Base-by-base conservation (phyloP, 495 filamentous ascomycete species). In the Penicillium coffeae region DNA sequence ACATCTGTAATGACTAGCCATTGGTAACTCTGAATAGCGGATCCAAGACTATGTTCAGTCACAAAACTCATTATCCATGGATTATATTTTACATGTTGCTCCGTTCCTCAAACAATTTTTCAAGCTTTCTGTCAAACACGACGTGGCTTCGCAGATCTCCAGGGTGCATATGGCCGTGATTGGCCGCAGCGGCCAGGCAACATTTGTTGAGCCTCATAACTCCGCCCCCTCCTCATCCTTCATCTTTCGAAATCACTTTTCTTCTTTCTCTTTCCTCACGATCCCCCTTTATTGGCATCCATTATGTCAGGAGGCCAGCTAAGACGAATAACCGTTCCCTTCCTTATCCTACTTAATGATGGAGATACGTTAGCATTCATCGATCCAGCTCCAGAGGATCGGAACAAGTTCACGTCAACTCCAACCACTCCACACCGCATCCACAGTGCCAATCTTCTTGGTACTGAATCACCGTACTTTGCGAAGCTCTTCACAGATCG, bases 341-440 rank as follows among this genome's bases (percentile, higher is more conserved):
- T 67, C 2, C 19, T 68, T 1, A 45, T 73, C 15, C 38, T 69
- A 10, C 61, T 73, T 30, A 39, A 60, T 5, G 62, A 65, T 10
- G 78, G 68, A 14, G 74, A 81, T 42, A 85, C 83, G 0, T 63
- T 81, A 12, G 69, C 81, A 6, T 71, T 74, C 42, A 79, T 86
- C 39, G 75, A 77, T 60, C 72, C 52, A 13, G 58, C 55, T 44
- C 69, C 60, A 16, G 53, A 58, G 30, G 57, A 56, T 47, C 49
- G 38, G 60, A 59, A 60, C 52, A 52, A 42, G 47, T 48, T 49
- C 12, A 42, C 20, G 18, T 54, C 25, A 30, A 50, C 40, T 6
- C 49, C 32, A 4, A 51, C 42, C 45, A 48, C 68, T 71, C 47
- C 65, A 51, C 46, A 80, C 72, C 61, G 63, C 8, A 41, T 74